phyloP scores from a whole-genome alignment of 371 early-diverging fungal species.

The Lichtheimia hyalospora region DNA sequence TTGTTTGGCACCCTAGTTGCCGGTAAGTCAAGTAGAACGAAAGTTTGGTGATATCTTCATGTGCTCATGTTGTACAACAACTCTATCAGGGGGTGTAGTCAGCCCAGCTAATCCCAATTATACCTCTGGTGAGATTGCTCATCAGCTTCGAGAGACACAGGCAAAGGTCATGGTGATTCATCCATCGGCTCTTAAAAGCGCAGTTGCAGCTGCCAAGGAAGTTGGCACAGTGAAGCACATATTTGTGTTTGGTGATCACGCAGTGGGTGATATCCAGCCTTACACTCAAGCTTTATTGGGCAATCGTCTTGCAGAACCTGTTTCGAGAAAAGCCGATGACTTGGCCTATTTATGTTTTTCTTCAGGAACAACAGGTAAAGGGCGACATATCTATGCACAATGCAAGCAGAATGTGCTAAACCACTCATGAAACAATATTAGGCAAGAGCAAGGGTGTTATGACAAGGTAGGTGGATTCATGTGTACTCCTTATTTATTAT shows the following conservation, averaged over 20 bases:
- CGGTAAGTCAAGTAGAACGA: conserved; percentile 22
- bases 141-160: conserved; percentile 69
- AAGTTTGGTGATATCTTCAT: background rate
- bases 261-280: conserved; percentile 41
- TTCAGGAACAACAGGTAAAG: conserved; percentile 76
- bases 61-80: background rate
- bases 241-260: conserved; percentile 58
- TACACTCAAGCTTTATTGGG: conserved; percentile 10
- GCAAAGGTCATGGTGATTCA: conserved; percentile 63
- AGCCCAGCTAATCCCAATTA: conserved; percentile 81
- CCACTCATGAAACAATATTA: too few relatives aligned
- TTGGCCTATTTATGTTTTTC: conserved; percentile 75
- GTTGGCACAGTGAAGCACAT: conserved; percentile 51
- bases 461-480: conserved; percentile 66
- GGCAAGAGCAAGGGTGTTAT: conserved; percentile 73
- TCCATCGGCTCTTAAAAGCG: conserved; percentile 44
- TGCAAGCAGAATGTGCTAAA: too few relatives aligned
- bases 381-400: conserved; percentile 3
- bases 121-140: conserved; percentile 70
- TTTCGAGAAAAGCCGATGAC: conserved; percentile 37
- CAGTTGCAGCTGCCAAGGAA: conserved; percentile 57
- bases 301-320: conserved; percentile 16
- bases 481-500: too few relatives aligned
- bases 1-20: conserved; percentile 38
- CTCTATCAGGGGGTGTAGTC: conserved; percentile 57